Evolutionary conservation across 805 yeast species (phyloP).

Genomic region (Candida nitratophila): DNA sequence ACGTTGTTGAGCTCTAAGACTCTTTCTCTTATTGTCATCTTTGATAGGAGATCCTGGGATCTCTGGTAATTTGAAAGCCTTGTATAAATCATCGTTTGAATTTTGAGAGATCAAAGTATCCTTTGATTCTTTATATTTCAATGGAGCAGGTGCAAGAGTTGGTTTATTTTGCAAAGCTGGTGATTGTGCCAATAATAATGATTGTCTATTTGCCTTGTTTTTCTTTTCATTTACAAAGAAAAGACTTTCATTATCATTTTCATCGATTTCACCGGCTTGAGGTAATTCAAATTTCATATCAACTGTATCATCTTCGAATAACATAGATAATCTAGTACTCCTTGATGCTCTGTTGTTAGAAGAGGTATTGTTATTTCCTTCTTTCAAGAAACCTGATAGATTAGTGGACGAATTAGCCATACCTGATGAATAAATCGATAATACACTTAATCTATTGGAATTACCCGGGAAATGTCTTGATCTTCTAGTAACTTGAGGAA

Average conservation of each 20-base stretch:
- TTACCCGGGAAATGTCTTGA: constrained; percentile 55
- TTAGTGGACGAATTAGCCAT: constrained; percentile 52
- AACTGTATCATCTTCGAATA: constrained; percentile 19
- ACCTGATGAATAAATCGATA: constrained; percentile 59
- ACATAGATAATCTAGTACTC: constrained; percentile 21
- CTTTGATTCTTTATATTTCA: constrained; percentile 21
- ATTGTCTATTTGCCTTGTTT: constrained; percentile 20
- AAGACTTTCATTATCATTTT: constrained; percentile 7
- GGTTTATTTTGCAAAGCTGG: neutral
- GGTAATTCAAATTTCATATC: constrained; percentile 12
- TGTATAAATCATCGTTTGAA: constrained; percentile 33
- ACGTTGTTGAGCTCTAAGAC: neutral
- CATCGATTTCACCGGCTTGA: constrained; percentile 3
- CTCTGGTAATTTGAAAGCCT: constrained; percentile 42
- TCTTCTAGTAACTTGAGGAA: constrained; percentile 66
- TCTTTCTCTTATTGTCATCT: constrained; percentile 14
- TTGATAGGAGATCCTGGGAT: constrained; percentile 32
- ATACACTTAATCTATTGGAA: constrained; percentile 63
- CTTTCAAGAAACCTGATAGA: constrained; percentile 35
- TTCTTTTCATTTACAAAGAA: constrained; percentile 27
- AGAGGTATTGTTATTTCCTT: constrained; percentile 8
- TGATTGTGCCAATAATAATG: constrained; percentile 11
- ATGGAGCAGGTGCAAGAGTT: constrained; percentile 7
- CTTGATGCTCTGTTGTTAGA: constrained; percentile 8
- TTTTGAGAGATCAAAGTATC: constrained; percentile 37